Evolutionary conservation across 202 grass and related monocot species (phyloP).

Genomic region (Bolboschoenoplectus hybrid): DNA sequence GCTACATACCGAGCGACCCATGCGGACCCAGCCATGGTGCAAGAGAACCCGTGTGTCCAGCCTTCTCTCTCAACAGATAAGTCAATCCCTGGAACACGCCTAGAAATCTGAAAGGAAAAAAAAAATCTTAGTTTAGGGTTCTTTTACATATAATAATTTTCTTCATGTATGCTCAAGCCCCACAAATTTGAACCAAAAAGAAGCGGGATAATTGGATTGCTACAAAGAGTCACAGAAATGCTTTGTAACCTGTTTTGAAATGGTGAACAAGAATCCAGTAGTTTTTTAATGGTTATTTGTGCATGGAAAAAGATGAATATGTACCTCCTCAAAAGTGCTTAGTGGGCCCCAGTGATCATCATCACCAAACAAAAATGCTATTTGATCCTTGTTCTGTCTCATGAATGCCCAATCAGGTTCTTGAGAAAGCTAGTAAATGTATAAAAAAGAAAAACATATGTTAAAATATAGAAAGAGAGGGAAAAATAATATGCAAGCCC

Average conservation of each 20-base stretch:
- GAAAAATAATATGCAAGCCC: background rate
- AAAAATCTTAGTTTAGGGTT: background rate
- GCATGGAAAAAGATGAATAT: constrained; percentile 22
- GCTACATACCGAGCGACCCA: constrained; percentile 62
- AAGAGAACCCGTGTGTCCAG: constrained; percentile 74
- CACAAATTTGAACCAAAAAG: background rate
- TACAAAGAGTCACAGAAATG: background rate
- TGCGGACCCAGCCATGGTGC: constrained; percentile 63
- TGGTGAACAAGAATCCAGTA: background rate
- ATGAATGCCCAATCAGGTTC: constrained; percentile 88
- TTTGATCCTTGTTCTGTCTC: constrained; percentile 54
- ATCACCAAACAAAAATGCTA: constrained; percentile 71
- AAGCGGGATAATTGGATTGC: background rate
- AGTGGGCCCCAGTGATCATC: constrained; percentile 94
- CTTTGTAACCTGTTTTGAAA: background rate
- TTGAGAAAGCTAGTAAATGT: constrained; percentile 58
- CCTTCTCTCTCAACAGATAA: constrained; percentile 76
- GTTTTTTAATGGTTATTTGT: background rate
- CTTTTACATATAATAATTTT: constrained; percentile 14
- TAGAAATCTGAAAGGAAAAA: constrained; percentile 51
- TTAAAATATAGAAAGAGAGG: constrained; percentile 29
- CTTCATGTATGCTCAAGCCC: background rate
- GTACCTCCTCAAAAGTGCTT: constrained; percentile 81
- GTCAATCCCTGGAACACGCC: constrained; percentile 47
- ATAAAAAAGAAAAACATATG: constrained; percentile 30